Conservation (phyloP, 768 basidiomycete genomes). For the Hygrocybe punicea region DNA sequence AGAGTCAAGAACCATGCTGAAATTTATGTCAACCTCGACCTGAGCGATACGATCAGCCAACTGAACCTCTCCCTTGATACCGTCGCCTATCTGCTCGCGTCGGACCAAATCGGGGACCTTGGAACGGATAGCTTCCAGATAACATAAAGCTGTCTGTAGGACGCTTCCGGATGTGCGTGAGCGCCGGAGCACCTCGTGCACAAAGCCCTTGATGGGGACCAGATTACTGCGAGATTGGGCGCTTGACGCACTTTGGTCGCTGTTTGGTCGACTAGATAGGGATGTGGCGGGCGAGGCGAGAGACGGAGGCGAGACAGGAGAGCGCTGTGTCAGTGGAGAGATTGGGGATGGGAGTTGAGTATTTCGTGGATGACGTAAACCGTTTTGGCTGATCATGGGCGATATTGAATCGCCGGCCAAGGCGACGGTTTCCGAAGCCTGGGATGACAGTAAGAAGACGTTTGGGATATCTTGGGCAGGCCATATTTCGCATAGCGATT, state of each 20-base stretch:
- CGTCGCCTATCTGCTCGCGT: constrained; percentile 47
- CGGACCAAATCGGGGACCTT: constrained; percentile 62
- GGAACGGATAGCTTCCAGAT: constrained; percentile 76
- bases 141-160: constrained; percentile 84
- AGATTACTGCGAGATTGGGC: constrained; percentile 36
- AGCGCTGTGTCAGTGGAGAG: constrained; percentile 44
- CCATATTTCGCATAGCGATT: constrained; percentile 77
- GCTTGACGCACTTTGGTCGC: constrained; percentile 10
- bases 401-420: not conserved
- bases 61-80: constrained; percentile 40
- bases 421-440: constrained; percentile 27
- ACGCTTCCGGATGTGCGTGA: constrained; percentile 81
- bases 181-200: constrained; percentile 84
- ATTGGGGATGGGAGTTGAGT: constrained; percentile 52
- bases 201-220: constrained; percentile 69
- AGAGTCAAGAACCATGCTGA: not conserved
- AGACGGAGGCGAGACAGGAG: constrained; percentile 29
- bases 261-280: constrained; percentile 3
- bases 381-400: constrained; percentile 7
- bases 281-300: constrained; percentile 24
- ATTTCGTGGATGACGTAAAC: constrained; percentile 23
- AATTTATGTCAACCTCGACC: constrained; percentile 27
- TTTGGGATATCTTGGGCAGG: constrained; percentile 68
- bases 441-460: constrained; percentile 45
- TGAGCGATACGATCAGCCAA: constrained; percentile 44